Conservation (phyloP, 345 rosid genomes). For the Populus pruinosa region DNA sequence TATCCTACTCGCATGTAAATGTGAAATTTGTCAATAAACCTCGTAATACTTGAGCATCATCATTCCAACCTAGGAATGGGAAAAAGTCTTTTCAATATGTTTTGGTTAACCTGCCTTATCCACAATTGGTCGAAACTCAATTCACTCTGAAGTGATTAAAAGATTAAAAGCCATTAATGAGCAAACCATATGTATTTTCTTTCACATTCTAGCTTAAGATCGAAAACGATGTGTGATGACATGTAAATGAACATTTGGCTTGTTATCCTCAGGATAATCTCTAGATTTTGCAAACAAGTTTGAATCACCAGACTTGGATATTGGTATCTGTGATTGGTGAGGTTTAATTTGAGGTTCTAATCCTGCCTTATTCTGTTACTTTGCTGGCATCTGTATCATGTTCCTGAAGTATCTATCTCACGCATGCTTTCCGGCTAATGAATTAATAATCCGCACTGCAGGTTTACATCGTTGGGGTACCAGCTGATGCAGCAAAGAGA, state of each 20-base stretch:
- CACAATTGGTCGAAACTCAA: not conserved
- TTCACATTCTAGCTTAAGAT: not conserved
- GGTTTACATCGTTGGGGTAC: constrained; percentile 29
- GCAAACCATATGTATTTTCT: not conserved
- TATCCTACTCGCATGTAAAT: not conserved
- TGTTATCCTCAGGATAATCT: not conserved
- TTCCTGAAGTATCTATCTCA: not conserved
- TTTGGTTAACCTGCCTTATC: not conserved
- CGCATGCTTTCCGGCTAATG: not conserved
- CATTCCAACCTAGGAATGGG: not conserved
- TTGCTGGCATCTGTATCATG: not conserved
- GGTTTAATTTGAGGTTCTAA: not conserved
- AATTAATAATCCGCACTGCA: constrained; percentile 4
- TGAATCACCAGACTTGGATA: not conserved
- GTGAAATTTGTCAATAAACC: not conserved
- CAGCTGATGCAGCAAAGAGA: constrained; percentile 18
- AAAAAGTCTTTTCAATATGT: not conserved
- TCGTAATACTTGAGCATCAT: not conserved
- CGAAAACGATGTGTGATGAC: not conserved
- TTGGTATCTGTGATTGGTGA: not conserved
- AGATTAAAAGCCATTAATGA: not conserved
- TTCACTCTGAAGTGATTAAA: not conserved
- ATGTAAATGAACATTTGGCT: not conserved
- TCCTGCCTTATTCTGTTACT: not conserved
- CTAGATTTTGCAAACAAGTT: not conserved